Conservation (phyloP, 2,329 filamentous ascomycete species). For the Neurospora crassa region DNA sequence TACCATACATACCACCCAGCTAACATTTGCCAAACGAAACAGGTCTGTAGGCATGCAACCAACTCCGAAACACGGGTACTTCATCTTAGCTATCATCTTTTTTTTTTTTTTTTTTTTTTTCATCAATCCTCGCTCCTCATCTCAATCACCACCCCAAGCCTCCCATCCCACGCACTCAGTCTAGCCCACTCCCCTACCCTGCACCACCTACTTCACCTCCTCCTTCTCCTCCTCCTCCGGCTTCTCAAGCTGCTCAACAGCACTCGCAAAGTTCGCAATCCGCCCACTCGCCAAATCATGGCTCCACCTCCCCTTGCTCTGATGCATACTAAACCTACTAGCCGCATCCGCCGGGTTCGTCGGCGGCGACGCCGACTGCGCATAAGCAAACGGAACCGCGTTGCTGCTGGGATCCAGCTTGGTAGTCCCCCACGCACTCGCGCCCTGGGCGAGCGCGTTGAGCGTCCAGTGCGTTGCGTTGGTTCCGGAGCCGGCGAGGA, state of each 20-base stretch:
- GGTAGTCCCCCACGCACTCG: conserved; percentile 25
- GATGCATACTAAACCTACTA: conserved; percentile 22
- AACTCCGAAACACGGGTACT: not conserved
- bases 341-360: conserved; percentile 17
- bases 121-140: not conserved
- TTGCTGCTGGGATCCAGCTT: conserved; percentile 19
- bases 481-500: conserved; percentile 24
- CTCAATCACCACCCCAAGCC: not conserved
- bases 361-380: conserved; percentile 14
- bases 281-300: conserved; percentile 20
- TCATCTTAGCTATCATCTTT: too few species aligned
- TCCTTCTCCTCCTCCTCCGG: not conserved
- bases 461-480: conserved; percentile 33
- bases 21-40: not conserved
- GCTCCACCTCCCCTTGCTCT: conserved; percentile 17
- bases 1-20: not conserved
- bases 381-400: conserved; percentile 19
- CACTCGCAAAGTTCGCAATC: conserved; percentile 19
- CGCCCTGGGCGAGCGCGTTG: conserved; percentile 28
- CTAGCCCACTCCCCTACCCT: not conserved
- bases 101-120: not conserved
- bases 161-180: too few species aligned
- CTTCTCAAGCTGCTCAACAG: conserved; percentile 12
- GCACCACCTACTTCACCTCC: not conserved
- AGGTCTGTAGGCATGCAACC: not conserved